A percentile compares a stretch with the other conserved stretches of the same genome.
Evolutionary conservation across 495 filamentous ascomycete genomes (phyloP).

Genomic region (Peziza echinospora): DNA sequence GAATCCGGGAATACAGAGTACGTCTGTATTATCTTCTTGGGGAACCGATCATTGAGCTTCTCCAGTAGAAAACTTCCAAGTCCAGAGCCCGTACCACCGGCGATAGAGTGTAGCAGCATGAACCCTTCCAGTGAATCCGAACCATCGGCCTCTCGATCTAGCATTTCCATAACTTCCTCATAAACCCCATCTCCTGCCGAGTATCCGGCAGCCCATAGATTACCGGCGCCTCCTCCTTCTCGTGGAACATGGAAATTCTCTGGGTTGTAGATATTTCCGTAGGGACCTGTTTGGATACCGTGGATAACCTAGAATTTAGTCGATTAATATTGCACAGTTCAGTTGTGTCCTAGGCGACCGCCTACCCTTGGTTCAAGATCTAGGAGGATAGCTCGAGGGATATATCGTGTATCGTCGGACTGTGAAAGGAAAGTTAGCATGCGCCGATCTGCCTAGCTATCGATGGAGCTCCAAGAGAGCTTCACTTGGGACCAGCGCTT

Average conservation of each 20-base stretch:
- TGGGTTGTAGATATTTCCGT: slow-evolving; percentile 96
- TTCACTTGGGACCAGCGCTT: slow-evolving; percentile 1
- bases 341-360: background rate
- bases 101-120: slow-evolving; percentile 96
- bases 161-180: slow-evolving; percentile 98
- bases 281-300: slow-evolving; percentile 72
- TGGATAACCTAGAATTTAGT: slow-evolving; percentile 63
- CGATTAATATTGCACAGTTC: background rate
- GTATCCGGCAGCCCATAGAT: slow-evolving; percentile 96
- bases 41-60: slow-evolving; percentile 87
- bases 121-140: slow-evolving; percentile 97
- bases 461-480: too few relatives aligned
- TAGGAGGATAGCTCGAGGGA: slow-evolving; percentile 84
- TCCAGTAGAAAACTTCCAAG: slow-evolving; percentile 90
- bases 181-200: slow-evolving; percentile 76
- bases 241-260: slow-evolving; percentile 95
- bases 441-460: background rate
- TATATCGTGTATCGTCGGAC: slow-evolving; percentile 93
- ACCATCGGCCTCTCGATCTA: slow-evolving; percentile 92
- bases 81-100: slow-evolving; percentile 87
- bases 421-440: background rate
- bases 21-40: slow-evolving; percentile 96
- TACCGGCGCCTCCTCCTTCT: slow-evolving; percentile 77
- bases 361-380: slow-evolving; percentile 80
- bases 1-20: slow-evolving; percentile 96